Conservation (phyloP, 805 yeast species). For the Wickerhamiella spandovensis region DNA sequence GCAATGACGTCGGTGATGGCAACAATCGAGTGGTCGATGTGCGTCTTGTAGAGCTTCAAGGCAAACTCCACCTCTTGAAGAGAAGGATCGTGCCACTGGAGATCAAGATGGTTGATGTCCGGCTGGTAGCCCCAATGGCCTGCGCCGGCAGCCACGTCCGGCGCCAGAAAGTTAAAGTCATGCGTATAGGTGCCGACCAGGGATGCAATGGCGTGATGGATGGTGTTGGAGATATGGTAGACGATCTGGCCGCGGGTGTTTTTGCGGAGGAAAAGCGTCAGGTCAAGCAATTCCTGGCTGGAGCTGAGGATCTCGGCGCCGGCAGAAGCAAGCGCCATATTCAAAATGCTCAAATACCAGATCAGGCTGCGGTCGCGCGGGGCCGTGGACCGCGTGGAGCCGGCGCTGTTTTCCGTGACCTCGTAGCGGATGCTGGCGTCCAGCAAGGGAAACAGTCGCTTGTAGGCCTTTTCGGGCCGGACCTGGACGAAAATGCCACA, state of each 20-base stretch:
- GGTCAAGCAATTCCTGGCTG: conserved; percentile 32
- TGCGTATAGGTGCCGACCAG: conserved; percentile 36
- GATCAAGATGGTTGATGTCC: conserved; percentile 26
- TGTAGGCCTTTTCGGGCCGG: conserved; percentile 38
- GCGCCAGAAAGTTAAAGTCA: conserved; percentile 14
- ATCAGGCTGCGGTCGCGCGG: conserved; percentile 69
- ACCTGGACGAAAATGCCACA: conserved; percentile 60
- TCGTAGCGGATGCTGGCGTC: conserved; percentile 47
- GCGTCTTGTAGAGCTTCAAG: conserved; percentile 38
- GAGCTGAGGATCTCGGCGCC: conserved; percentile 35
- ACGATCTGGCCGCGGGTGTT: conserved; percentile 53
- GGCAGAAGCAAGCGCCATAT: conserved; percentile 59
- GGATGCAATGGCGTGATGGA: conserved; percentile 55
- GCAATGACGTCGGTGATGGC: conserved; percentile 4
- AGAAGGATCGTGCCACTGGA: conserved; percentile 68
- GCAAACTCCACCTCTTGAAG: conserved; percentile 46
- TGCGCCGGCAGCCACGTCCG: conserved; percentile 17
- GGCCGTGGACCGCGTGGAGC: conserved; percentile 47
- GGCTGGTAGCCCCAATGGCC: conserved; percentile 31
- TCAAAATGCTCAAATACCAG: conserved; percentile 56
- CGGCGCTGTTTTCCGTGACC: conserved; percentile 68
- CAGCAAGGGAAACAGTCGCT: conserved; percentile 32
- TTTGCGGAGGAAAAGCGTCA: conserved; percentile 32
- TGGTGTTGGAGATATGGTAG: conserved; percentile 45
- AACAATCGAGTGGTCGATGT: conserved; percentile 24